Base-by-base conservation (phyloP, 495 filamentous ascomycete species). In the Aspergillus diversus region DNA sequence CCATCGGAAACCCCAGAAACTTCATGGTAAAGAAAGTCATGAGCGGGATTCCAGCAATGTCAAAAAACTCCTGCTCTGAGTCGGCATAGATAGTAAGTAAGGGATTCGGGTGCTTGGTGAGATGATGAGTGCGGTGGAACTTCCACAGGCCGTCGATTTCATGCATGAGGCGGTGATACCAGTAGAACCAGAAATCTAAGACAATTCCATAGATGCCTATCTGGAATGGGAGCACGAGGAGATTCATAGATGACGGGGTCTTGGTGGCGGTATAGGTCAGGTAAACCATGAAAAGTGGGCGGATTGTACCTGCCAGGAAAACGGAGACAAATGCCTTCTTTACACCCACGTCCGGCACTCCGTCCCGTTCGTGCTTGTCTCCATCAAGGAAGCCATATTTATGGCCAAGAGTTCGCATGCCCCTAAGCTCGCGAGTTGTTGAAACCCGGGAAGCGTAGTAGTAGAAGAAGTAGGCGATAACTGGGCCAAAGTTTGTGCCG, bases 101-200 rank as follows among this genome's bases (percentile, higher is more conserved):
- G 0, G 77, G 75, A 60, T 78, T 78, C n/a, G 77, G 77, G 33
- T 80, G 77, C 55, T 80, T 80, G 33, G 77, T 80, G 4, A 80
- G 72, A 50, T 80, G 77, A 67, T 80, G 77, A 4, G 77, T 80
- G 42, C 77, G 70, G 66, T 80, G 77, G 69, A 66, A 80, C 54
- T 75, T 75, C 76, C 77, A 80, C 2, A 80, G 66, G 32, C 67
- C 71, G 49, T 60, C 48, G 42, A 75, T 65, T 47, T 80, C 77
- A 55, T 80, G 77, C 77, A 78, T 78, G 5, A 76, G 51, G 1
- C 76, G 76, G 59, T 80, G 77, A 42, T 77, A 80, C 73, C 74
- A 76, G 66, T 80, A 80, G 68, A 76, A 80, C 77, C 77, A 80
- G 60, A 80, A 80, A 61, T 80, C 77, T 50, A 80, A 73, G 15